Conservation (phyloP, 768 basidiomycete species). For the Trametes villosa region DNA sequence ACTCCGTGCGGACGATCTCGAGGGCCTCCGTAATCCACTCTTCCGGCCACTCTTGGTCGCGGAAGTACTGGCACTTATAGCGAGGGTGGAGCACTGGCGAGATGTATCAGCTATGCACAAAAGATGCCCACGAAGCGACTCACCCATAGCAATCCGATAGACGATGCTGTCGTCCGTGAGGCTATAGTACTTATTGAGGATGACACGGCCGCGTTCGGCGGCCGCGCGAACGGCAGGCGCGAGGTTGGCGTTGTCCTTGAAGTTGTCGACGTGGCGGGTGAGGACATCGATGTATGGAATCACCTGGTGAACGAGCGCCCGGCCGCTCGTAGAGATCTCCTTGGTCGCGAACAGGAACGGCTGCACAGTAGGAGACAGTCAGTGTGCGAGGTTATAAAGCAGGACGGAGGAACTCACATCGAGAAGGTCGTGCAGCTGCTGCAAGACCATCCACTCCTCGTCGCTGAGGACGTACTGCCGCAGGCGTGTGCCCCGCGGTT, state of each 20-base stretch:
- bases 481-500: conserved; percentile 18
- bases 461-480: conserved; percentile 21
- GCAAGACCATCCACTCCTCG: conserved; percentile 33
- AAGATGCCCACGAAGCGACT: not conserved
- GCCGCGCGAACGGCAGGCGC: conserved; percentile 27
- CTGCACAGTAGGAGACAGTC: conserved; percentile 11
- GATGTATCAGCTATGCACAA: no score
- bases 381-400: no score
- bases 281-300: conserved; percentile 37
- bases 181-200: conserved; percentile 38
- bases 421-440: conserved; percentile 16
- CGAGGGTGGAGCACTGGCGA: no score
- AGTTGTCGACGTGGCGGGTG: conserved; percentile 27
- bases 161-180: conserved; percentile 31
- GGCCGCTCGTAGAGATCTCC: conserved; percentile 24
- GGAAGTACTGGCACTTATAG: no score
- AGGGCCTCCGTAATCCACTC: no score
- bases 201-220: conserved; percentile 19
- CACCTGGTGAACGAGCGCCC: conserved; percentile 34
- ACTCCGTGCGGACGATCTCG: conserved; percentile 24
- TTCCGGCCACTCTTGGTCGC: no score
- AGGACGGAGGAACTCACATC: no score
- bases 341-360: conserved; percentile 32
- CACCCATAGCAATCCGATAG: conserved; percentile 36
- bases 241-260: conserved; percentile 16